Percentiles rank a stretch among this genome's conserved stretches.
phyloP scores from a whole-genome alignment of 306 rosid species.

The Crataegus laevigata region DNA sequence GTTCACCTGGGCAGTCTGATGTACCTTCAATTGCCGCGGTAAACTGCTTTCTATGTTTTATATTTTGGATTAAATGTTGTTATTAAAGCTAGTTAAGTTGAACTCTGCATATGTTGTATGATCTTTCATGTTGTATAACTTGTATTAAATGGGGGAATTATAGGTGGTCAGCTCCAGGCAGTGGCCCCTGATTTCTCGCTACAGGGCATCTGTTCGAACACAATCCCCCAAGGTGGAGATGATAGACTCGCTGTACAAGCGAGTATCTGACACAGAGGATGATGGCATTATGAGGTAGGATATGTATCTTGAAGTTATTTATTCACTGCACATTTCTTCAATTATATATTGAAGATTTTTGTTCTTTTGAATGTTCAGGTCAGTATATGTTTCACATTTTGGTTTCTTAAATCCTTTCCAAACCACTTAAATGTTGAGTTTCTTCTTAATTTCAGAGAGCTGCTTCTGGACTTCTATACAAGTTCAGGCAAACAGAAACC shows the following conservation, averaged over 20 bases:
- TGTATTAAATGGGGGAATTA: not conserved
- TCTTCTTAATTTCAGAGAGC: slow-evolving; percentile 57
- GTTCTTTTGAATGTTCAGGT: not conserved
- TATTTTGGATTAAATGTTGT: not conserved
- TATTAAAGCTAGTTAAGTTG: not conserved
- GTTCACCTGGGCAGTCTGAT: slow-evolving; percentile 85
- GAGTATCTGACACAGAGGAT: slow-evolving; percentile 52
- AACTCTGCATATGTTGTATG: not conserved
- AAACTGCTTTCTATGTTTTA: not conserved
- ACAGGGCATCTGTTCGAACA: slow-evolving; percentile 77
- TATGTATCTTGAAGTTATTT: not conserved
- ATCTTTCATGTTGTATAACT: not conserved
- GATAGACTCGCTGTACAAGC: slow-evolving; percentile 77
- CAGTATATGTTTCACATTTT: not conserved
- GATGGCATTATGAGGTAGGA: slow-evolving; percentile 79
- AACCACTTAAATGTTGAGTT: not conserved
- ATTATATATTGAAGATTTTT: not conserved
- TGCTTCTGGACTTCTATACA: slow-evolving; percentile 57
- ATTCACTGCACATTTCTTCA: not conserved
- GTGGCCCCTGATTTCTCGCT: slow-evolving; percentile 89
- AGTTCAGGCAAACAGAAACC: slow-evolving; percentile 79
- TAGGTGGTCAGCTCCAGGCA: slow-evolving; percentile 88
- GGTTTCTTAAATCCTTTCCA: not conserved
- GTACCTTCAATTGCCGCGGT: slow-evolving; percentile 96
- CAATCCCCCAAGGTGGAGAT: slow-evolving; percentile 83